These are phyloP conservation scores for Suillus sp. DNA, from an alignment of 768 basidiomycete genomes.

Conservation along the genomic window DNA sequence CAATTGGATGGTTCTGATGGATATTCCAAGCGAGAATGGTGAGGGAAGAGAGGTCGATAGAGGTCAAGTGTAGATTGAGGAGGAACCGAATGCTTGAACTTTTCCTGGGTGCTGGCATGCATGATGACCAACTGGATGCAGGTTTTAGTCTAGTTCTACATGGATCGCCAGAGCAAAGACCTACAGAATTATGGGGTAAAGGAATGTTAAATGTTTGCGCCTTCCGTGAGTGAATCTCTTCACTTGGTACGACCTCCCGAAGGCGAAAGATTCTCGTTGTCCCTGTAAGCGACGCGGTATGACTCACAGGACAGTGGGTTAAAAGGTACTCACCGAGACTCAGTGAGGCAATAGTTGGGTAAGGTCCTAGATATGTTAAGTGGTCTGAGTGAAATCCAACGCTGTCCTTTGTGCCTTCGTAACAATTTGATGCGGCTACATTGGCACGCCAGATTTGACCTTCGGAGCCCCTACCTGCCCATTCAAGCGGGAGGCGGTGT, in stretches of 20 bases:
- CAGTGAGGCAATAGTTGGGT: slow-evolving; percentile 82
- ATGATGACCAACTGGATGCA: slow-evolving; percentile 70
- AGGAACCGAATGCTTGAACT: slow-evolving; percentile 78
- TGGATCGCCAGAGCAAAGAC: slow-evolving; percentile 21
- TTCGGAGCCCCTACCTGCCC: slow-evolving; percentile 43
- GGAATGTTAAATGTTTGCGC: slow-evolving; percentile 80
- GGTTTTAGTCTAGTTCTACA: slow-evolving; percentile 6
- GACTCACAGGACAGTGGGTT: not conserved
- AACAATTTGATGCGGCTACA: slow-evolving; percentile 85
- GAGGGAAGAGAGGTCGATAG: slow-evolving; percentile 62
- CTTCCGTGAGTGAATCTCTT: slow-evolving; percentile 55
- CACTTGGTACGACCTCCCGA: slow-evolving; percentile 72
- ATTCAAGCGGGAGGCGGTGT: slow-evolving; percentile 65
- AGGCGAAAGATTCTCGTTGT: slow-evolving; percentile 72
- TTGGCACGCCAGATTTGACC: slow-evolving; percentile 69
- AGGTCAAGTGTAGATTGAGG: slow-evolving; percentile 71
- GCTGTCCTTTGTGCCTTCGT: slow-evolving; percentile 77
- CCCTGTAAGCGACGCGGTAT: slow-evolving; percentile 40
- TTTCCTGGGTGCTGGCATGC: slow-evolving; percentile 84
- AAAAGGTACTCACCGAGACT: slow-evolving; percentile 59
- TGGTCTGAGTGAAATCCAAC: slow-evolving; percentile 86
- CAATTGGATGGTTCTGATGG: slow-evolving; percentile 55
- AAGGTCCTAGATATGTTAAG: slow-evolving; percentile 79
- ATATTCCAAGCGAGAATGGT: slow-evolving; percentile 22
- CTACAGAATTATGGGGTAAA: slow-evolving; percentile 75